phyloP scores from a whole-genome alignment of 163 green algal genomes.

The Trebouxiophyceae sp. region DNA sequence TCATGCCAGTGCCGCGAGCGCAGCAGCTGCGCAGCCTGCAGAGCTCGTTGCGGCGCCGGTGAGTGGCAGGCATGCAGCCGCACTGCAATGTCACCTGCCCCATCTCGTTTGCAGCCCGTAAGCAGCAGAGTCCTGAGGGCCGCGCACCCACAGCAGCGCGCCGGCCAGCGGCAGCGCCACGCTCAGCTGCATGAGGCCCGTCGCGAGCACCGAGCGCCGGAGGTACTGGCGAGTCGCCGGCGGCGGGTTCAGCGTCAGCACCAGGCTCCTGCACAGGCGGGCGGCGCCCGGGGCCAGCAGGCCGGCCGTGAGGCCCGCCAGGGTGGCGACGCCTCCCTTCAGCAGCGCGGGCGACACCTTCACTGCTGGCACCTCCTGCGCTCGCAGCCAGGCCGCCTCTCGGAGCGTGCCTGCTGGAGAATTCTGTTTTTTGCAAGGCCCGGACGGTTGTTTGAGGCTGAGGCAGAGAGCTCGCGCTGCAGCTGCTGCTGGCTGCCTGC shows the following conservation, averaged over 20 bases:
- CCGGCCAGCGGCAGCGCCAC: not conserved
- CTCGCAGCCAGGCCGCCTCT: not conserved
- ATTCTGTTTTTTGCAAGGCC: not conserved
- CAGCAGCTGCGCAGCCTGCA: too few relatives aligned
- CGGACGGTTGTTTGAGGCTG: not conserved
- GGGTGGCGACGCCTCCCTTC: too few relatives aligned
- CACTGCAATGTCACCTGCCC: too few relatives aligned
- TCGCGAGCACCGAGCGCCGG: not conserved
- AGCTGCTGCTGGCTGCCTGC: too few relatives aligned
- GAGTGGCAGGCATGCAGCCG: not conserved
- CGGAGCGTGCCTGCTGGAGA: not conserved
- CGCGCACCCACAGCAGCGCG: not conserved
- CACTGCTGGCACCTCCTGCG: not conserved
- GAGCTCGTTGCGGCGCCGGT: not conserved
- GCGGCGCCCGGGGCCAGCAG: not conserved
- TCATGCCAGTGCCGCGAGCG: too few relatives aligned
- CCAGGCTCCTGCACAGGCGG: not conserved
- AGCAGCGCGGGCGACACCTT: not conserved
- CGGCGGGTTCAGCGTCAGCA: not conserved
- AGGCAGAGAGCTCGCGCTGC: too few relatives aligned
- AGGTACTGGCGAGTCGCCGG: not conserved
- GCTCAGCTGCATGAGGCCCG: not conserved
- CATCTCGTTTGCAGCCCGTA: too few relatives aligned
- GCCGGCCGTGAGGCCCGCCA: not conserved
- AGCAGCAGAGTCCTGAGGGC: not conserved